A percentile compares a stretch with the other conserved stretches of the same genome.
Conservation (phyloP, 768 basidiomycete genomes). For the Podaxis mareebaensis region DNA sequence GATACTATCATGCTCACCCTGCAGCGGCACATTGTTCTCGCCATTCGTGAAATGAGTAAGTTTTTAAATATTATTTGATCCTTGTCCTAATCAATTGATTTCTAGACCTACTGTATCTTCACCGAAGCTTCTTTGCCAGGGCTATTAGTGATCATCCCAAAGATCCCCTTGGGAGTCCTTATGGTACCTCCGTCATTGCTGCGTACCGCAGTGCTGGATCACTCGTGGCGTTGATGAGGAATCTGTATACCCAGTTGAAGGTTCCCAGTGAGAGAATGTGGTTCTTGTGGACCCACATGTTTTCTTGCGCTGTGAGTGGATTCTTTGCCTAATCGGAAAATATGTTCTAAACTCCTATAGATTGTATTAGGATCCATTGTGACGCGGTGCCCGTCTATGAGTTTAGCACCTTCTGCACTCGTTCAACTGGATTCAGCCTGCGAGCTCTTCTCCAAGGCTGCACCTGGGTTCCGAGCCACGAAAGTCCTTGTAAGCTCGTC, state of each 20-base stretch:
- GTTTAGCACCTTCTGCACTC: conserved; percentile 72
- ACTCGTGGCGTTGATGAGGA: conserved; percentile 69
- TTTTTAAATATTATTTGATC: conserved; percentile 2
- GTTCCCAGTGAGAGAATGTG: conserved; percentile 66
- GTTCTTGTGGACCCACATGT: conserved; percentile 63
- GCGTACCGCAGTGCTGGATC: conserved; percentile 75
- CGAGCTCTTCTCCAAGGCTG: conserved; percentile 71
- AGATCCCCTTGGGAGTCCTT: conserved; percentile 71
- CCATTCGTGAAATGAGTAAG: conserved; percentile 70
- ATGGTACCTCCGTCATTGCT: conserved; percentile 72
- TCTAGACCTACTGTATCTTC: conserved; percentile 67
- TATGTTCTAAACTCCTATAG: conserved; percentile 29
- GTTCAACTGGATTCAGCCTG: conserved; percentile 75
- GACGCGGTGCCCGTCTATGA: conserved; percentile 78
- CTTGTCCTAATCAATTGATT: conserved; percentile 13
- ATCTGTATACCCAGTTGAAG: conserved; percentile 63
- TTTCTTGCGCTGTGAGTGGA: conserved; percentile 63
- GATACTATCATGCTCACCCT: conserved; percentile 56
- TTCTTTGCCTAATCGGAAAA: conserved; percentile 9
- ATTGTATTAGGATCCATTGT: conserved; percentile 77
- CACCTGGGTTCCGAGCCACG: conserved; percentile 61
- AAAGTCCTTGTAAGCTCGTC: conserved; percentile 56
- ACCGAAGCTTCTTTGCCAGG: conserved; percentile 73
- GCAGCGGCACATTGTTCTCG: conserved; percentile 67
- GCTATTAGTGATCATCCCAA: conserved; percentile 74